A percentile compares a stretch with the other conserved stretches of the same genome.
Conservation (phyloP, 129 eudicot genomes). For the Artemisia tridentata region DNA sequence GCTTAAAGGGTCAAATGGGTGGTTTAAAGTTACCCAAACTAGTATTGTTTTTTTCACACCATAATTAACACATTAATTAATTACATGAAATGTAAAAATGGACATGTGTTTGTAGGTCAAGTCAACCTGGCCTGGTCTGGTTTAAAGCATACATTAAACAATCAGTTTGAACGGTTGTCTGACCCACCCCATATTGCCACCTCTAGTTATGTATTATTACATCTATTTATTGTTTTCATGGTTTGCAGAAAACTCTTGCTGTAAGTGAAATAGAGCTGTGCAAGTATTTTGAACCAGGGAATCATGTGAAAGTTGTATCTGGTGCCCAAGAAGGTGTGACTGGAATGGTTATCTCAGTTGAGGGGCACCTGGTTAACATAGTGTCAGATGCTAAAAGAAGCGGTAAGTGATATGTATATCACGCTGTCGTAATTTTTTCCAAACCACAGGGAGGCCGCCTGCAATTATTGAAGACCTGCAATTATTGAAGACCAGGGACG, state of each 20-base stretch:
- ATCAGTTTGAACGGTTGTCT: no score
- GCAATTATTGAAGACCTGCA: no score
- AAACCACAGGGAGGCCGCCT: no score
- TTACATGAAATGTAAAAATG: no score
- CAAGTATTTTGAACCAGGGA: slow-evolving; percentile 94
- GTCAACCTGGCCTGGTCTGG: no score
- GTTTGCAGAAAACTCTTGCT: slow-evolving; percentile 68
- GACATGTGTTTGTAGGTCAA: no score
- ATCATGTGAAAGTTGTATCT: slow-evolving; percentile 95
- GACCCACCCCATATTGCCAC: background rate
- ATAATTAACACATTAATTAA: no score
- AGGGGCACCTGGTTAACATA: slow-evolving; percentile 80
- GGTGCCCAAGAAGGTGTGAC: slow-evolving; percentile 91
- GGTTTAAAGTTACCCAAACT: no score
- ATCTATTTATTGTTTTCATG: background rate
- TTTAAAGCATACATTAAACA: no score
- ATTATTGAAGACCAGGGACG: no score
- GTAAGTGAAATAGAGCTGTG: slow-evolving; percentile 82
- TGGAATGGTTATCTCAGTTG: slow-evolving; percentile 88
- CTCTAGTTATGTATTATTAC: background rate
- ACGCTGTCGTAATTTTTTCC: background rate
- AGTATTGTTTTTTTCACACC: no score
- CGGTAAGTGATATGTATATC: slow-evolving; percentile 43
- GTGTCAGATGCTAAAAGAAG: slow-evolving; percentile 96
- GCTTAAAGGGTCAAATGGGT: no score